Percentiles rank a stretch among this genome's conserved stretches.
Conservation (phyloP, 1,284 basidiomycete genomes). For the Cutaneotrichosporon sp. region DNA sequence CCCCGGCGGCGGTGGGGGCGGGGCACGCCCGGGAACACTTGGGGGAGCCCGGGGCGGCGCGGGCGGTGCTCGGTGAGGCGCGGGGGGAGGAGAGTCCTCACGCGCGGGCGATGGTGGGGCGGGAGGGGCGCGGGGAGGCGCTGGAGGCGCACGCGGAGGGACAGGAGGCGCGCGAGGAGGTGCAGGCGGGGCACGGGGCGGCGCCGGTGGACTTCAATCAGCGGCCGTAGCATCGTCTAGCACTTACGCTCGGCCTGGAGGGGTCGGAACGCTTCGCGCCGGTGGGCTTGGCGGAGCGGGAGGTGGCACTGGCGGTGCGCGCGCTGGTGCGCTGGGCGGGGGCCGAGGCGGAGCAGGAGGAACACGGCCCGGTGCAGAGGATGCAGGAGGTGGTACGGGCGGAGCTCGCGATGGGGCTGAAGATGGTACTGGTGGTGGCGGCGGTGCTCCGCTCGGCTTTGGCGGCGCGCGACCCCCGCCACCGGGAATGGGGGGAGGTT, state of each 20-base stretch:
- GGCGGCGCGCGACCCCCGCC: conserved; percentile 51
- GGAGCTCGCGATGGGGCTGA: conserved; percentile 3
- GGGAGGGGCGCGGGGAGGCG: conserved; percentile 17
- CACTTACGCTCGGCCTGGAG: background rate
- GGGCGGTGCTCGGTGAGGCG: conserved; percentile 16
- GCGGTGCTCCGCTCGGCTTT: conserved; percentile 55
- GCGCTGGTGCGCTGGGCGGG: conserved; percentile 1
- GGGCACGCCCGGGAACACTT: conserved; percentile 19
- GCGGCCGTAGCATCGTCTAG: background rate
- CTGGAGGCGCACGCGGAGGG: conserved; percentile 5
- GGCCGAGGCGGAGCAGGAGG: conserved; percentile 17
- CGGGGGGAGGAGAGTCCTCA: background rate
- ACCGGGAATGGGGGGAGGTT: conserved; percentile 22
- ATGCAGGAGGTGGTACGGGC: conserved; percentile 12
- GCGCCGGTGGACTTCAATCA: background rate
- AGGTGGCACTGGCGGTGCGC: conserved; percentile 13
- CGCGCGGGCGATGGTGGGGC: background rate
- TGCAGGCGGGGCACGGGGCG: background rate
- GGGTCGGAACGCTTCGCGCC: background rate
- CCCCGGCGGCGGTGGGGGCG: background rate
- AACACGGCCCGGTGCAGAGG: conserved; percentile 12
- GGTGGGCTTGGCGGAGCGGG: conserved; percentile 11
- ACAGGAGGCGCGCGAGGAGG: background rate
- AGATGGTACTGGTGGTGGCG: conserved; percentile 18
- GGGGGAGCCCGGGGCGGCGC: conserved; percentile 13